phyloP scores from a whole-genome alignment of 2,329 filamentous ascomycete genomes.

The Pleomassaria siparia region DNA sequence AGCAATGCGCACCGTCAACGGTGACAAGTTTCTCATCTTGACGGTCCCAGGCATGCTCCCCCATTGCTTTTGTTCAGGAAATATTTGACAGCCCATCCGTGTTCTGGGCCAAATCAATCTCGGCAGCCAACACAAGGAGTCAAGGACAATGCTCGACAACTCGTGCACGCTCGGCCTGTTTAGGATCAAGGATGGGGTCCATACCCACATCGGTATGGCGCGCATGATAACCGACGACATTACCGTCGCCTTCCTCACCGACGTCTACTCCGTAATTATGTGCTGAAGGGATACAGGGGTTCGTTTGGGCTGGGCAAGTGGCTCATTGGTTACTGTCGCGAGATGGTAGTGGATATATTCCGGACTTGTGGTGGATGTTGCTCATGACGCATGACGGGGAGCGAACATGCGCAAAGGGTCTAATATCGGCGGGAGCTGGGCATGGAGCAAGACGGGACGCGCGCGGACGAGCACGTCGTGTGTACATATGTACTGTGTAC shows the following conservation, averaged over 20 bases:
- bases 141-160: slow-evolving; percentile 32
- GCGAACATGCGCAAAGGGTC: slow-evolving; percentile 24
- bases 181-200: slow-evolving; percentile 6
- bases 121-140: slow-evolving; percentile 15
- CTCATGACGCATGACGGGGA: slow-evolving; percentile 31
- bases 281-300: slow-evolving; percentile 61
- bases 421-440: slow-evolving; percentile 32
- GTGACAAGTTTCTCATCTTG: slow-evolving; percentile 29
- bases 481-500: too few species aligned
- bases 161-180: slow-evolving; percentile 38
- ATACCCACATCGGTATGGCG: slow-evolving; percentile 54
- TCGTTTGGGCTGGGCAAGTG: slow-evolving; percentile 65
- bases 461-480: slow-evolving; percentile 14
- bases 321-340: slow-evolving; percentile 63
- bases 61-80: slow-evolving; percentile 32
- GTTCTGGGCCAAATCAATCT: slow-evolving; percentile 35
- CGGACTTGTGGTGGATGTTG: slow-evolving; percentile 54
- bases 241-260: slow-evolving; percentile 69
- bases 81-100: slow-evolving; percentile 29
- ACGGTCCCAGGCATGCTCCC: slow-evolving; percentile 23
- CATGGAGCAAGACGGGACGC: slow-evolving; percentile 15
- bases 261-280: too few species aligned
- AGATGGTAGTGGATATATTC: slow-evolving; percentile 60
- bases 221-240: slow-evolving; percentile 70
- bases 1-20: slow-evolving; percentile 23